Evolutionary conservation across 2,329 filamentous ascomycete species (phyloP).

Genomic region (Atkinsonella hypoxylon): DNA sequence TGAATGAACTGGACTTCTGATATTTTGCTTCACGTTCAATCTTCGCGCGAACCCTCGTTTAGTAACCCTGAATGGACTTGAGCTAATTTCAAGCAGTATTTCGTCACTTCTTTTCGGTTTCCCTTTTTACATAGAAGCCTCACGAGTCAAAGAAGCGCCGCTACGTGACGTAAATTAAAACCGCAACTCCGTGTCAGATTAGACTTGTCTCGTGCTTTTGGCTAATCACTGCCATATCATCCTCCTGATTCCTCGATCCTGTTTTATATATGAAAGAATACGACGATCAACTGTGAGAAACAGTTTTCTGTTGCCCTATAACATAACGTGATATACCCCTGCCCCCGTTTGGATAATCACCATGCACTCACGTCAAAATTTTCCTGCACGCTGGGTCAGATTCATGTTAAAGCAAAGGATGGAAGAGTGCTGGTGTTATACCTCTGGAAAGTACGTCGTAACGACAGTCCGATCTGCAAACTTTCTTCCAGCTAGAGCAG

Average conservation of each 20-base stretch:
- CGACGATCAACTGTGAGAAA: constrained; percentile 2
- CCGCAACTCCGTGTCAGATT: constrained; percentile 2
- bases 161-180: not conserved
- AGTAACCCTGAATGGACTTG: constrained; percentile 1
- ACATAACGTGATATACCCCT: constrained; percentile 6
- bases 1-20: constrained; percentile 89
- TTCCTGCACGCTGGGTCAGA: constrained; percentile 46
- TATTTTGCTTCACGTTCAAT: constrained; percentile 11
- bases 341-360: constrained; percentile 34
- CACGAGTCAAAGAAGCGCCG: not conserved
- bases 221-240: not conserved
- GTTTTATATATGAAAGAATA: constrained; percentile 10
- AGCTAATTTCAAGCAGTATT: constrained; percentile 6
- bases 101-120: not conserved
- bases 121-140: not conserved
- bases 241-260: constrained; percentile 3
- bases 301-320: constrained; percentile 1
- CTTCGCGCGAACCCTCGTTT: not conserved
- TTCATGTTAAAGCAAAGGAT: not conserved
- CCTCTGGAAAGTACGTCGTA: constrained; percentile 91
- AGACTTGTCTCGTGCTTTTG: not conserved
- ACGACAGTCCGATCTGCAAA: constrained; percentile 96
- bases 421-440: constrained; percentile 24
- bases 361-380: constrained; percentile 89
- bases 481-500: constrained; percentile 84